Percentiles rank a stretch among this genome's conserved stretches.
These are phyloP conservation scores for Stephanodiscus triporus DNA, from an alignment of 108 stramenopile species.

Conservation along the genomic window DNA sequence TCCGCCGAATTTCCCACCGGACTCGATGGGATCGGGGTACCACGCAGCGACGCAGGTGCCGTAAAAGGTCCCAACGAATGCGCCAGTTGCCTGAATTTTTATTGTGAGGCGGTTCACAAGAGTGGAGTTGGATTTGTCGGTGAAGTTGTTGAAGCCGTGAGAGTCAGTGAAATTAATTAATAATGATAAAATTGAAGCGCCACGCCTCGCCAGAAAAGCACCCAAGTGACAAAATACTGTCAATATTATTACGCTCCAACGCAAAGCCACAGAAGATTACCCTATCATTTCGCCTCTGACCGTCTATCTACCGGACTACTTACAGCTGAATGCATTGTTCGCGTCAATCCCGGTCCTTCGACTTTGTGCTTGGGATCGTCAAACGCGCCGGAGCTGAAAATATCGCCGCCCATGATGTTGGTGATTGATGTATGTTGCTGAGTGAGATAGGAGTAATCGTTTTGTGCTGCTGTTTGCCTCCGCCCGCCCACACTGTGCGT, in stretches of 20 bases:
- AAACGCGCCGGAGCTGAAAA: constrained; percentile 32
- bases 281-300: background rate
- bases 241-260: background rate
- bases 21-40: constrained; percentile 46
- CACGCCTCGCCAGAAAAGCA: background rate
- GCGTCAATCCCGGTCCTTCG: constrained; percentile 32
- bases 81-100: constrained; percentile 36
- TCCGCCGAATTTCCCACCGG: constrained; percentile 15
- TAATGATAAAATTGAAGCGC: background rate
- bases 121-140: background rate
- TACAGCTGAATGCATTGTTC: constrained; percentile 44
- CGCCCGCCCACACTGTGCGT: too few species aligned
- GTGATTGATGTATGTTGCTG: too few species aligned
- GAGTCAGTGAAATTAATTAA: too few species aligned
- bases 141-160: background rate
- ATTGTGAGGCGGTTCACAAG: background rate
- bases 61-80: constrained; percentile 43
- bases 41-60: constrained; percentile 48
- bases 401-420: constrained; percentile 14
- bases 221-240: too few species aligned
- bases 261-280: background rate
- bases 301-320: constrained; percentile 9
- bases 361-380: constrained; percentile 46
- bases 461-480: too few species aligned
- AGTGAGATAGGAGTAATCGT: too few species aligned